These are phyloP conservation scores for Acanthamoeba divionensis DNA, from an alignment of 208 protist genomes.

Conservation along the genomic window DNA sequence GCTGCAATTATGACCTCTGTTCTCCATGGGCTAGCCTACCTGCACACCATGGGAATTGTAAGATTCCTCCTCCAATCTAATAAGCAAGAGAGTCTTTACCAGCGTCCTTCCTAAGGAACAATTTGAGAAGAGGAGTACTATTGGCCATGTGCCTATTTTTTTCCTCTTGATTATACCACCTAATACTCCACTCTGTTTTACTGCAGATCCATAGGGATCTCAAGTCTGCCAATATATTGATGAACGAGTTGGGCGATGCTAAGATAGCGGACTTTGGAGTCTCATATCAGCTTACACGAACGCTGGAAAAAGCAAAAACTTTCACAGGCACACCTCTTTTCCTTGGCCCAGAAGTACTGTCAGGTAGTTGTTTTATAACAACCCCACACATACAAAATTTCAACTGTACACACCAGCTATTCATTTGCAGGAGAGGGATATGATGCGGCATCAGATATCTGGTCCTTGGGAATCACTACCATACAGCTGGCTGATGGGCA, in stretches of 20 bases:
- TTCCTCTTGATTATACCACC: neutral
- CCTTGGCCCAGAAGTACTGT: neutral
- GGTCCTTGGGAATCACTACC: slow-evolving; percentile 18
- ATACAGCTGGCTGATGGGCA: slow-evolving; percentile 27
- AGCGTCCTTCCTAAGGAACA: no score
- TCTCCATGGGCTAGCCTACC: slow-evolving; percentile 16
- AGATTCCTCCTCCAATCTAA: neutral
- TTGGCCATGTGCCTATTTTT: no score
- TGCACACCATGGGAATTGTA: slow-evolving; percentile 41
- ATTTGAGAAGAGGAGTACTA: no score
- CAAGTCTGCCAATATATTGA: slow-evolving; percentile 18
- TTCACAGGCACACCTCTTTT: neutral
- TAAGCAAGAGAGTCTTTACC: no score
- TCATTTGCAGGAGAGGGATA: neutral
- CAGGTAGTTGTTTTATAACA: no score
- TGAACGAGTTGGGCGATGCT: slow-evolving; percentile 38
- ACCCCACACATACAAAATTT: no score
- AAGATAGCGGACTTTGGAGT: slow-evolving; percentile 39
- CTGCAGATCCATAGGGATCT: slow-evolving; percentile 8
- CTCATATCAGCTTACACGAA: neutral
- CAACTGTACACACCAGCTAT: no score
- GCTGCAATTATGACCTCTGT: neutral
- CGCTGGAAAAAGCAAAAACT: neutral
- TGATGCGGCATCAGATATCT: neutral
- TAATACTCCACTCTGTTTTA: neutral